Percentiles rank a stretch among this genome's conserved stretches.
Evolutionary conservation across 2,329 filamentous ascomycete genomes (phyloP).

Genomic region (Fusarium subglutinans): DNA sequence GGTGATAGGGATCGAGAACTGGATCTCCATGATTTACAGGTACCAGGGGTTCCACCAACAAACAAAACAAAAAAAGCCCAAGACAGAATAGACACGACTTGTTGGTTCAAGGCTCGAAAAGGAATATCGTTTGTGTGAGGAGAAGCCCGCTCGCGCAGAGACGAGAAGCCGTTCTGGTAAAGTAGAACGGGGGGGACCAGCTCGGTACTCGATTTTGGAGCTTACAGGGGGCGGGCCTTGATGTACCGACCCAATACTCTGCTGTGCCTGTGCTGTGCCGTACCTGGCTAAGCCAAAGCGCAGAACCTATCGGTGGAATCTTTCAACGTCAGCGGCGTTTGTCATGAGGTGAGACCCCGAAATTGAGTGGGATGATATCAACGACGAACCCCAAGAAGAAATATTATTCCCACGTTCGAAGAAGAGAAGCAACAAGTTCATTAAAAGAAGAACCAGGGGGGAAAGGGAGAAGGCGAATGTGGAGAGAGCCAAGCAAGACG

Average conservation of each 20-base stretch:
- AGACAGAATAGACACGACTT: neutral
- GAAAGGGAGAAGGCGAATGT: conserved; percentile 4
- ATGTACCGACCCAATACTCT: neutral
- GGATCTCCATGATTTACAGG: conserved; percentile 49
- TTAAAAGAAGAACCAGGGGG: neutral
- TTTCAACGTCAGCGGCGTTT: conserved; percentile 31
- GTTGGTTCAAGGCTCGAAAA: conserved; percentile 2
- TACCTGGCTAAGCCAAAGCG: conserved; percentile 12
- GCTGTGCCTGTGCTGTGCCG: neutral
- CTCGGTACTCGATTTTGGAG: conserved; percentile 23
- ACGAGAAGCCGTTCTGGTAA: conserved; percentile 26
- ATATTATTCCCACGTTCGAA: neutral
- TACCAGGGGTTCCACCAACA: conserved; percentile 10
- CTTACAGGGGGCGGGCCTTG: conserved; percentile 6
- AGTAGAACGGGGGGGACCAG: conserved; percentile 6
- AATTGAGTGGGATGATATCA: neutral
- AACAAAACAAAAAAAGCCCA: neutral
- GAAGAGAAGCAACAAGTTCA: neutral
- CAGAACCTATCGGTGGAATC: neutral
- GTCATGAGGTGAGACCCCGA: neutral
- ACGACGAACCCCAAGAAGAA: neutral
- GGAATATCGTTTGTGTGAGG: conserved; percentile 12
- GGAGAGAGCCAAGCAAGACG: neutral
- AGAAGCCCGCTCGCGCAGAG: conserved; percentile 21
- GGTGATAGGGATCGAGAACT: conserved; percentile 49